A percentile compares a stretch with the other conserved stretches of the same genome.
These are phyloP conservation scores for Phytophthora sojae DNA, from an alignment of 352 stramenopile species.

Conservation along the genomic window DNA sequence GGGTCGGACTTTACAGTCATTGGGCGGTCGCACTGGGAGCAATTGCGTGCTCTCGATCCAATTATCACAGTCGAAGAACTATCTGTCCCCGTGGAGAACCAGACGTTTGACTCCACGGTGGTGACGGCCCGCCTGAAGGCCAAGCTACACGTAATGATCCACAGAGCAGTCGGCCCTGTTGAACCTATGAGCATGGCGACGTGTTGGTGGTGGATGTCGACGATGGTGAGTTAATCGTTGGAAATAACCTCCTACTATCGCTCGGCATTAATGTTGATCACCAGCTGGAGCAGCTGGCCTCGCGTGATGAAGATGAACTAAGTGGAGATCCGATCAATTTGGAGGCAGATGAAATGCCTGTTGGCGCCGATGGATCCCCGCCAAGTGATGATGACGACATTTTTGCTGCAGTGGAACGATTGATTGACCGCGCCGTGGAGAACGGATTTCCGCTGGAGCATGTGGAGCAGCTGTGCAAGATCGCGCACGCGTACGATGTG, in stretches of 20 bases:
- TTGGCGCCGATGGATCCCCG: accelerated
- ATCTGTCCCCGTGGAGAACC: background rate
- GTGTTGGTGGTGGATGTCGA: conserved; percentile 2
- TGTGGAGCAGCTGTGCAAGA: background rate
- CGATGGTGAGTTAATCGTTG: conserved; percentile 26
- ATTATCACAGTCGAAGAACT: background rate
- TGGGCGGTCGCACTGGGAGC: background rate
- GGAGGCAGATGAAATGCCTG: conserved; percentile 2
- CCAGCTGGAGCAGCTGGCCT: conserved; percentile 11
- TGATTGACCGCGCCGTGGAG: conserved; percentile 10
- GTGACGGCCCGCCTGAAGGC: conserved; percentile 1
- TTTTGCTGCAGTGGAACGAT: conserved; percentile 1
- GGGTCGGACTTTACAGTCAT: conserved; percentile 8
- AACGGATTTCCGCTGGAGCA: conserved; percentile 17
- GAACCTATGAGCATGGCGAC: background rate
- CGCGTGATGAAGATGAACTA: background rate
- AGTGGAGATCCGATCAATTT: conserved; percentile 4
- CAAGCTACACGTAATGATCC: conserved; percentile 10
- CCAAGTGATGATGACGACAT: conserved; percentile 6
- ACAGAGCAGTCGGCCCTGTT: conserved; percentile 10
- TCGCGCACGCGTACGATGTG: background rate
- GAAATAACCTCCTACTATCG: conserved; percentile 8
- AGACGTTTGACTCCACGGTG: background rate
- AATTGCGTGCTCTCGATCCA: background rate
- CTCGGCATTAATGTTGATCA: conserved; percentile 24